phyloP scores from a whole-genome alignment of 2,329 filamentous ascomycete genomes.

The Fusarium falciforme region DNA sequence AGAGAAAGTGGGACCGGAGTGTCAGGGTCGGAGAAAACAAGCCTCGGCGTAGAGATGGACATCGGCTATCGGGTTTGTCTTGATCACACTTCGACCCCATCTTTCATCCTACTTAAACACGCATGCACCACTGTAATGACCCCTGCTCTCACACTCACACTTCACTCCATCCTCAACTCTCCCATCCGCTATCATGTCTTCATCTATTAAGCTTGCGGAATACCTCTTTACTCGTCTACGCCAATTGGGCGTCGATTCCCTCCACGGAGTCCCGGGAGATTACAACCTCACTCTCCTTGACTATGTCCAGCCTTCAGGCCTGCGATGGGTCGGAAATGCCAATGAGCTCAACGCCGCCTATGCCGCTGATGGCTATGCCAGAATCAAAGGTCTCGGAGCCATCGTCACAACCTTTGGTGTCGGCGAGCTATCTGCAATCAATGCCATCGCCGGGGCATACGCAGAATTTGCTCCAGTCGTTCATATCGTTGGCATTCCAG shows the following conservation, averaged over 20 bases:
- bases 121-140: neutral
- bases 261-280: slow-evolving; percentile 10
- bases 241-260: slow-evolving; percentile 4
- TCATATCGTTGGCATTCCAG: slow-evolving; percentile 50
- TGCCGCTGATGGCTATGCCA: neutral
- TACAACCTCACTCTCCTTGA: slow-evolving; percentile 5
- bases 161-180: neutral
- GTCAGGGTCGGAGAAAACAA: neutral
- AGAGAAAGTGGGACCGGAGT: neutral
- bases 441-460: neutral
- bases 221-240: slow-evolving; percentile 21
- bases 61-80: neutral
- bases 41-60: neutral
- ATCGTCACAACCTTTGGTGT: neutral
- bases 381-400: neutral
- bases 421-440: neutral
- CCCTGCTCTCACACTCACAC: neutral
- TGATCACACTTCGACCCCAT: neutral
- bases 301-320: neutral
- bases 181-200: neutral
- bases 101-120: neutral
- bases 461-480: neutral
- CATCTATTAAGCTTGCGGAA: neutral
- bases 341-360: neutral
- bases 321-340: neutral